Evolutionary conservation across 352 stramenopile genomes (phyloP).

Genomic region (Globisporangium recalcitrans): DNA sequence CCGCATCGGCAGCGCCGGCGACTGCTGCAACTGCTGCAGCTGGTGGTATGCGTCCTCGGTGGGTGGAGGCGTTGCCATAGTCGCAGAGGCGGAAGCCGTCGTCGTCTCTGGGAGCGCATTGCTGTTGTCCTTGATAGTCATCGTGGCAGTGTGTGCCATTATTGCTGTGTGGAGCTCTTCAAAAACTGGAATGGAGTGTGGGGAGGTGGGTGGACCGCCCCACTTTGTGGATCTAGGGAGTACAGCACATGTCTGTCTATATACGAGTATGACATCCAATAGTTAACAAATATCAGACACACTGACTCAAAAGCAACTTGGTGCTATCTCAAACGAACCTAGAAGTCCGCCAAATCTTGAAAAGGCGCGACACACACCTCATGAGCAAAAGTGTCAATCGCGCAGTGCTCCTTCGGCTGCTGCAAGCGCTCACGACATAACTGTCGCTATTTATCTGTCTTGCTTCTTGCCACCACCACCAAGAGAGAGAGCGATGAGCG

Average conservation of each 20-base stretch:
- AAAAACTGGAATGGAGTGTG: neutral
- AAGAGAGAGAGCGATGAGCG: slow-evolving; percentile 34
- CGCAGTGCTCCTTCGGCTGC: neutral
- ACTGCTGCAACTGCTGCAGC: neutral
- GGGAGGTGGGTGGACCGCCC: slow-evolving; percentile 7
- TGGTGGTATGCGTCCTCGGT: neutral
- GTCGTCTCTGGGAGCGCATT: neutral
- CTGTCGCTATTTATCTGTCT: neutral
- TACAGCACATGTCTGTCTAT: too few relatives aligned
- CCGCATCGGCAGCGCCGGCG: neutral
- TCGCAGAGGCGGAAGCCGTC: neutral
- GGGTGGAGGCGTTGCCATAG: neutral
- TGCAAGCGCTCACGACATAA: neutral
- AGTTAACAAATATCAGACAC: too few relatives aligned
- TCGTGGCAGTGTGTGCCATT: neutral
- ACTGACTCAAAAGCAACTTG: too few relatives aligned
- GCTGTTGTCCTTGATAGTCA: neutral
- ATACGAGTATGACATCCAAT: too few relatives aligned
- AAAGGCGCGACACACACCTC: slow-evolving; percentile 1
- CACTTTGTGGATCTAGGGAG: neutral
- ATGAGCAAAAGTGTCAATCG: neutral
- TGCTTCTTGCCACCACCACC: neutral
- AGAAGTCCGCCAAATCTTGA: neutral
- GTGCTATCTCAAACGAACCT: neutral
- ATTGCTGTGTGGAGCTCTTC: slow-evolving; percentile 7